These are phyloP conservation scores for Urtica urens DNA, from an alignment of 306 rosid species.

Conservation along the genomic window DNA sequence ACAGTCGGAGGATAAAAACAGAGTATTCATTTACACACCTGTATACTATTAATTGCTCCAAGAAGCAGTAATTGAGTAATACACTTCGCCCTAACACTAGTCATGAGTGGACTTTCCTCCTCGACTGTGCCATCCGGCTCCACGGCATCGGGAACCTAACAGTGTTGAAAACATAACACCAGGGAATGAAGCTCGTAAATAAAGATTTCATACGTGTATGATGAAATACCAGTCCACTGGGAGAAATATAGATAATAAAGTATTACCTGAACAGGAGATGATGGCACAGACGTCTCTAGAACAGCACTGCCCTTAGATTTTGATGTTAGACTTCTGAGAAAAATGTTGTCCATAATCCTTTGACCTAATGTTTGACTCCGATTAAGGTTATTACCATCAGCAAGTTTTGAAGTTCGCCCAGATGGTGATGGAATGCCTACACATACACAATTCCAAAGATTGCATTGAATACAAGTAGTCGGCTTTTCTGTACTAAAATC, in stretches of 20 bases:
- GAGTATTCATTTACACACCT: slow-evolving; percentile 41
- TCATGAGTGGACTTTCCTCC: slow-evolving; percentile 69
- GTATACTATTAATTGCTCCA: slow-evolving; percentile 81
- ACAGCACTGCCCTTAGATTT: slow-evolving; percentile 43
- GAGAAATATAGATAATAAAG: slow-evolving; percentile 2
- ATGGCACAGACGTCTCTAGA: slow-evolving; percentile 67
- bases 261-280: slow-evolving; percentile 74
- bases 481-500: no score
- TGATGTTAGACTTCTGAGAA: slow-evolving; percentile 77
- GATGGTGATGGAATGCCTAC: slow-evolving; percentile 86
- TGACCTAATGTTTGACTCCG: slow-evolving; percentile 89
- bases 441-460: slow-evolving; percentile 16
- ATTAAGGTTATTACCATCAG: slow-evolving; percentile 55
- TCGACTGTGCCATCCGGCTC: slow-evolving; percentile 61
- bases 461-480: slow-evolving; percentile 5
- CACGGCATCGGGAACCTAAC: slow-evolving; percentile 54
- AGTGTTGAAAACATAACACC: slow-evolving; percentile 10
- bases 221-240: neutral
- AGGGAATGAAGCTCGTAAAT: slow-evolving; percentile 13
- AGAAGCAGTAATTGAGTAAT: slow-evolving; percentile 85
- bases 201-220: neutral
- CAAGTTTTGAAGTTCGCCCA: slow-evolving; percentile 42
- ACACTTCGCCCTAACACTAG: slow-evolving; percentile 81
- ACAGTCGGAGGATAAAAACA: neutral
- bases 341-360: slow-evolving; percentile 87